Percentiles rank a stretch among this genome's conserved stretches.
These are phyloP conservation scores for Aleurites moluccanus DNA, from an alignment of 441 rosid genomes.

Conservation along the genomic window DNA sequence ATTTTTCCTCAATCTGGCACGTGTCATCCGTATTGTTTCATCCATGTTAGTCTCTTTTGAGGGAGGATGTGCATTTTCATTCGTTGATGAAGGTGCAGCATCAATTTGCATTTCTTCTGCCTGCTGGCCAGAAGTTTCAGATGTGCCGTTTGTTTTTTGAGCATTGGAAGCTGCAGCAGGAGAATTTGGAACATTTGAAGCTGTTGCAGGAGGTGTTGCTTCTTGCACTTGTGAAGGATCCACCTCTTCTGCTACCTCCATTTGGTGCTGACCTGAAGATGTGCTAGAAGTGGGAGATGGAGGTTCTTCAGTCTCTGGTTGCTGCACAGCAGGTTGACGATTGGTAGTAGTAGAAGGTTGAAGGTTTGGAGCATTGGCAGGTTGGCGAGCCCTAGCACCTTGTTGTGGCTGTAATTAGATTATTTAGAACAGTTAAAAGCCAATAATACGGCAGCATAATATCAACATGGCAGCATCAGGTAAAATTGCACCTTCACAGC, in stretches of 20 bases:
- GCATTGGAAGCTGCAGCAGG: conserved; percentile 27
- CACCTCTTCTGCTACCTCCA: conserved; percentile 51
- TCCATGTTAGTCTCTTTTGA: conserved; percentile 58
- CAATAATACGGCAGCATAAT: background rate
- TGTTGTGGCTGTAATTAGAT: conserved; percentile 35
- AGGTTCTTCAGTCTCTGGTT: conserved; percentile 54
- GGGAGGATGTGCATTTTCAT: conserved; percentile 44
- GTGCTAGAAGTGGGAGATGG: conserved; percentile 60
- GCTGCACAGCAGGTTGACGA: conserved; percentile 32
- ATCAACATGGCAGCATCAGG: background rate
- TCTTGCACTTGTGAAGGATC: conserved; percentile 42
- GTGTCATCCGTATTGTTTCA: conserved; percentile 47
- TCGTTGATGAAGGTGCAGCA: conserved; percentile 38
- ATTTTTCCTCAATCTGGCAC: conserved; percentile 50
- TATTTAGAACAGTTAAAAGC: background rate
- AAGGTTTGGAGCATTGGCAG: conserved; percentile 32
- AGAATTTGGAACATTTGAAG: conserved; percentile 9
- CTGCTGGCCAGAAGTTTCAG: conserved; percentile 44
- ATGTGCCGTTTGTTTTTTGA: conserved; percentile 32
- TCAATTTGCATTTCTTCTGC: conserved; percentile 51
- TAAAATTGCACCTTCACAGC: background rate
- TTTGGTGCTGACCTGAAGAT: conserved; percentile 59
- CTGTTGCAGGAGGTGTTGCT: conserved; percentile 25
- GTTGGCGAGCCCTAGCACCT: conserved; percentile 46
- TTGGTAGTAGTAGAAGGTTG: conserved; percentile 28